A percentile compares a stretch with the other conserved stretches of the same genome.
phyloP scores from a whole-genome alignment of 257 asterid genomes.

The Solanum gandarillasii region DNA sequence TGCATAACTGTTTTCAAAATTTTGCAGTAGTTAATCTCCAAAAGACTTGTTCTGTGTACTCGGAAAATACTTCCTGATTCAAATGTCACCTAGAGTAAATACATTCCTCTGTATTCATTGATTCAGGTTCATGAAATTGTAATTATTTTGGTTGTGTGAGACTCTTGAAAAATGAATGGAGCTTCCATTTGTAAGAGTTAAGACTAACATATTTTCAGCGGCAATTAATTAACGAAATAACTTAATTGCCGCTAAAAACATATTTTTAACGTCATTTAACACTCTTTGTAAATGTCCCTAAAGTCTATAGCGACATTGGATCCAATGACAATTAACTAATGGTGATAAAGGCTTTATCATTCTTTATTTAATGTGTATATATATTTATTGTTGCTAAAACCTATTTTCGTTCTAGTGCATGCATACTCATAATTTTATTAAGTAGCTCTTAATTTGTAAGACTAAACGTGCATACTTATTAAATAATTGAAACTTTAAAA shows the following conservation, averaged over 20 bases:
- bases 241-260: neutral
- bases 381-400: neutral
- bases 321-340: neutral
- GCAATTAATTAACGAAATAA: neutral
- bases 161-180: neutral
- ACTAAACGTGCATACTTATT: neutral
- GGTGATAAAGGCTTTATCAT: neutral
- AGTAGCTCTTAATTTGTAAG: too few relatives aligned
- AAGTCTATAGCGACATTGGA: neutral
- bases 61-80: neutral
- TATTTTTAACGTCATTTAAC: neutral
- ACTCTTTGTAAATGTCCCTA: neutral
- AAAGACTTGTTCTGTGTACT: neutral
- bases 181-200: neutral
- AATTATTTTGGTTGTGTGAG: neutral
- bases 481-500: too few relatives aligned
- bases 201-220: neutral
- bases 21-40: neutral
- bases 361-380: neutral
- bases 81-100: neutral
- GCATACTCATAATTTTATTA: neutral
- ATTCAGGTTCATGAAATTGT: neutral
- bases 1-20: neutral
- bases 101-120: neutral
- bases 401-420: accelerated